Percentiles rank a stretch among this genome's conserved stretches.
These are phyloP conservation scores for Aspergillus sp. DNA, from an alignment of 2,329 filamentous ascomycete genomes.

Conservation along the genomic window DNA sequence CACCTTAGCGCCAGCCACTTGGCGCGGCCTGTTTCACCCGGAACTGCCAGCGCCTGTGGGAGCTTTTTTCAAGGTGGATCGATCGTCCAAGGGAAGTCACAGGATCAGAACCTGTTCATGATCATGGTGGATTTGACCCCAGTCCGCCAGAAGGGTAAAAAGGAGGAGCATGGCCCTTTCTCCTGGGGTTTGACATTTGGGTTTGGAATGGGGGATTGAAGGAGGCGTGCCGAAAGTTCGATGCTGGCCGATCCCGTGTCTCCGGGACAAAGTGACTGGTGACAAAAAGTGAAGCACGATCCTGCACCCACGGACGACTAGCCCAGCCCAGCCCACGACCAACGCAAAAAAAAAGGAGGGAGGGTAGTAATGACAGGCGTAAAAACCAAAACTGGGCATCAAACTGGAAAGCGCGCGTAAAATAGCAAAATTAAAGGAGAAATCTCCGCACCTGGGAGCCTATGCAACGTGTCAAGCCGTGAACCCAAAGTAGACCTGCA, in stretches of 20 bases:
- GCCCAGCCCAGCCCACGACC: not conserved
- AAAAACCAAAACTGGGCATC: not conserved
- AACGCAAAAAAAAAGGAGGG: not conserved
- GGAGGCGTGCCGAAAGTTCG: not conserved
- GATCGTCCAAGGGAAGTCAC: no score
- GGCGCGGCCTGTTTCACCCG: constrained; percentile 18
- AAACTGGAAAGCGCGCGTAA: not conserved
- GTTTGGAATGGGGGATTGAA: not conserved
- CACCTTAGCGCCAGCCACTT: constrained; percentile 11
- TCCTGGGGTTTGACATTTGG: no score
- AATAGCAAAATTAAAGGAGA: constrained; percentile 1
- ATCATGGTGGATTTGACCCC: no score
- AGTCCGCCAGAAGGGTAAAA: no score
- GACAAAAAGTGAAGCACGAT: not conserved
- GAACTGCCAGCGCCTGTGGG: constrained; percentile 2
- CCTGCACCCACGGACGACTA: not conserved
- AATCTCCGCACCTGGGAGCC: constrained; percentile 18
- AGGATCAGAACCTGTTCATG: no score
- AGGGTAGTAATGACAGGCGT: not conserved
- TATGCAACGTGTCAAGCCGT: constrained; percentile 23
- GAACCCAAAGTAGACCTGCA: constrained; percentile 21
- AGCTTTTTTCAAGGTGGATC: no score
- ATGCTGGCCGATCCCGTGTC: not conserved
- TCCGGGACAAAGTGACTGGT: not conserved
- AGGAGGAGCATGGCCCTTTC: no score